These are phyloP conservation scores for Kentomonas sorsogonicus DNA, from an alignment of 208 protist genomes.

Conservation along the genomic window DNA sequence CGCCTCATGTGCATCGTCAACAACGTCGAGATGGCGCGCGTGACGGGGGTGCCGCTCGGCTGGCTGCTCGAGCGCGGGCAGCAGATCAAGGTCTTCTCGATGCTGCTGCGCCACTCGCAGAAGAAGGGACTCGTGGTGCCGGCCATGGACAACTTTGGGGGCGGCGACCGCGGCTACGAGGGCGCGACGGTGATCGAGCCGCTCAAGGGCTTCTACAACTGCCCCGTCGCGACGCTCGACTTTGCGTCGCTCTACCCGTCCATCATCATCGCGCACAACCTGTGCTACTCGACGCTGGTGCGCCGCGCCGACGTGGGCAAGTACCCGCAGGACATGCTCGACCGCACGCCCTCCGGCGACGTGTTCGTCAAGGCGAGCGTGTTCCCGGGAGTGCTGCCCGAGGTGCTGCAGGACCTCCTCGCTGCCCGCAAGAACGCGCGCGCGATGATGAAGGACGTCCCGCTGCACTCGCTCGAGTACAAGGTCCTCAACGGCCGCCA, in stretches of 20 bases:
- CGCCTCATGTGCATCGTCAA: slow-evolving; percentile 99
- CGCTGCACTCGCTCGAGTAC: slow-evolving; percentile 77
- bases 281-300: slow-evolving; percentile 98
- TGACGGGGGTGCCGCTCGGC: slow-evolving; percentile 97
- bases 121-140: slow-evolving; percentile 81
- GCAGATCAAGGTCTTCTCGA: slow-evolving; percentile 97
- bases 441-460: slow-evolving; percentile 77
- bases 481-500: slow-evolving; percentile 97
- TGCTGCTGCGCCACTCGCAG: slow-evolving; percentile 85
- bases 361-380: slow-evolving; percentile 76
- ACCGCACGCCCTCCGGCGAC: slow-evolving; percentile 62
- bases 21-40: slow-evolving; percentile 98
- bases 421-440: slow-evolving; percentile 70
- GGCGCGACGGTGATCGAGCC: slow-evolving; percentile 99
- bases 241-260: slow-evolving; percentile 99
- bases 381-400: slow-evolving; percentile 76
- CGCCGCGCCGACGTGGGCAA: slow-evolving; percentile 73
- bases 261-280: slow-evolving; percentile 99
- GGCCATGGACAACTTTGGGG: slow-evolving; percentile 58
- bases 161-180: slow-evolving; percentile 86
- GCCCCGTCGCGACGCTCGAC: slow-evolving; percentile 98
- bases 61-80: slow-evolving; percentile 98
- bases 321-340: slow-evolving; percentile 70
- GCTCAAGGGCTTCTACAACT: slow-evolving; percentile 95
- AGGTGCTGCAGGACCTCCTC: slow-evolving; percentile 83